Conservation (phyloP, 805 yeast genomes). For the Candida maltosa region DNA sequence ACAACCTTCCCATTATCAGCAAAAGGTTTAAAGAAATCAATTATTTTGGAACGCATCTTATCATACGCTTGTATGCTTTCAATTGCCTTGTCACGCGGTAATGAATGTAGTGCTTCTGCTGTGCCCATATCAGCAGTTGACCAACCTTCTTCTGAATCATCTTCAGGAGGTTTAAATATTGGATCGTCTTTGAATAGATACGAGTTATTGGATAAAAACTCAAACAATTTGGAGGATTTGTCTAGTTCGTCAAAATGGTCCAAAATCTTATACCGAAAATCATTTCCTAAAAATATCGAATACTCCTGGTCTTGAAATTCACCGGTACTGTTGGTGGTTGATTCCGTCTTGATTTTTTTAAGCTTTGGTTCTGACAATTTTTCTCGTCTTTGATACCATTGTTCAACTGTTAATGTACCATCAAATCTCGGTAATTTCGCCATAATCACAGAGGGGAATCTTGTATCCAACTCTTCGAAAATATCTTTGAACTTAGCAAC, state of each 20-base stretch:
- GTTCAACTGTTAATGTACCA: conserved; percentile 24
- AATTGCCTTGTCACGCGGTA: conserved; percentile 75
- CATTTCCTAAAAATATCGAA: conserved; percentile 58
- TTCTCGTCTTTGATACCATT: conserved; percentile 26
- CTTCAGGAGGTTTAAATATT: conserved; percentile 59
- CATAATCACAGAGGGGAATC: conserved; percentile 35
- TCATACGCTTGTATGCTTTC: conserved; percentile 79
- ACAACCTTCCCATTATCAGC: conserved; percentile 80
- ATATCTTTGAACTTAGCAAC: conserved; percentile 41
- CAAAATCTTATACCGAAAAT: conserved; percentile 46
- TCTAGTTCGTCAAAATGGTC: conserved; percentile 9
- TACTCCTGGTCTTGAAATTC: conserved; percentile 22
- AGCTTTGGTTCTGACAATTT: conserved; percentile 14
- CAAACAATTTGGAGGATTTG: conserved; percentile 13
- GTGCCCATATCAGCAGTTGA: conserved; percentile 65
- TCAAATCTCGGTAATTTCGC: conserved; percentile 41
- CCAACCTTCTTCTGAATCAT: conserved; percentile 30
- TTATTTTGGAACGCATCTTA: conserved; percentile 59
- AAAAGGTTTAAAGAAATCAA: conserved; percentile 77
- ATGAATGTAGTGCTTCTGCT: conserved; percentile 54
- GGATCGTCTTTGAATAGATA: conserved; percentile 56
- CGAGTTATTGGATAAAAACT: conserved; percentile 38
- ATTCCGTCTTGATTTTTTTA: conserved; percentile 37
- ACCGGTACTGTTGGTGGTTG: neutral
- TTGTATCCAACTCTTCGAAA: conserved; percentile 20